Conservation (phyloP, 106 monocot genomes). For the Dioscorea zingiberensis region DNA sequence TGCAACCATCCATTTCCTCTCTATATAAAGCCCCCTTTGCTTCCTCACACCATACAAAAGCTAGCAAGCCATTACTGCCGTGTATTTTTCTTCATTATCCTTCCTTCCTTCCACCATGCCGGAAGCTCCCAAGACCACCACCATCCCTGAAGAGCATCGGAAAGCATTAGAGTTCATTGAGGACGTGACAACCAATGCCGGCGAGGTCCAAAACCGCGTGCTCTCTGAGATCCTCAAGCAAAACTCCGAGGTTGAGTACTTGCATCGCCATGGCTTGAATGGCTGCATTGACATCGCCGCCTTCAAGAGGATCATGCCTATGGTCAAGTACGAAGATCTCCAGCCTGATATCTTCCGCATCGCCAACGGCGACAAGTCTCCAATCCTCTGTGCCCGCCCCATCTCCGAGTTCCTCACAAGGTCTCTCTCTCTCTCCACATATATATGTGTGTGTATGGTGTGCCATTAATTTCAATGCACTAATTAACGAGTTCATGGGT, state of each 20-base stretch:
- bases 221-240: conserved; percentile 66
- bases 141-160: conserved; percentile 37
- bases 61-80: not conserved
- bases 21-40: conserved; percentile 20
- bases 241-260: conserved; percentile 59
- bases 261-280: conserved; percentile 48
- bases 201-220: conserved; percentile 44
- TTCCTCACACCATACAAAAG: not conserved
- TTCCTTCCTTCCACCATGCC: conserved; percentile 41
- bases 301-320: conserved; percentile 51
- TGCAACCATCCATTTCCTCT: not conserved
- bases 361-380: conserved; percentile 73
- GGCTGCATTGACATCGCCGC: conserved; percentile 17
- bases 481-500: too few relatives aligned
- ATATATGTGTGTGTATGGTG: not conserved
- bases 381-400: conserved; percentile 67
- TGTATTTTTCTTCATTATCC: too few relatives aligned
- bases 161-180: conserved; percentile 76
- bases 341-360: conserved; percentile 66
- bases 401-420: conserved; percentile 91
- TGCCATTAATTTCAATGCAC: too few relatives aligned
- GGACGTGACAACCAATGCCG: conserved; percentile 52
- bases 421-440: conserved; percentile 11
- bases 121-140: conserved; percentile 37
- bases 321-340: conserved; percentile 64